Percentiles rank a stretch among this genome's conserved stretches.
Conservation (phyloP, 225 moss, liverwort and hornwort species). For the Physcomitrellopsis africana region DNA sequence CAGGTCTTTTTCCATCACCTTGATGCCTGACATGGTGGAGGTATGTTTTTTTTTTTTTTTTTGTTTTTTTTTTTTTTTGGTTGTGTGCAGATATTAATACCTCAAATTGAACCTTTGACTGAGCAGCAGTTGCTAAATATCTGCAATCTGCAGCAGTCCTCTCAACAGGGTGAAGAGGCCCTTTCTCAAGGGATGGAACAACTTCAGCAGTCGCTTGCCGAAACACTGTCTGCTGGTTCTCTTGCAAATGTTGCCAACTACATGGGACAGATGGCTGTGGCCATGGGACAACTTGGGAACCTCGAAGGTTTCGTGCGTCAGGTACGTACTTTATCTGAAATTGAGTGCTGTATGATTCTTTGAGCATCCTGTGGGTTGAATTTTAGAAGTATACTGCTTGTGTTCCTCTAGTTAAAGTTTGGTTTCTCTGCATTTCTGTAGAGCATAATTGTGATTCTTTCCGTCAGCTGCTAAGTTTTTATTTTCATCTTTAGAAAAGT, state of each 20-base stretch:
- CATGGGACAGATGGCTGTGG: slow-evolving; percentile 99
- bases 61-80: too few species aligned
- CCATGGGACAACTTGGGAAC: slow-evolving; percentile 94
- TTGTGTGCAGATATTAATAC: slow-evolving; percentile 82
- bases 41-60: too few species aligned
- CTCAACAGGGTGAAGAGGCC: slow-evolving; percentile 95
- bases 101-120: slow-evolving; percentile 95
- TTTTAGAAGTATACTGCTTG: not conserved
- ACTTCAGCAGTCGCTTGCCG: slow-evolving; percentile 90
- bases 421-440: too few species aligned
- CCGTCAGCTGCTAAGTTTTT: too few species aligned
- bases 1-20: not conserved
- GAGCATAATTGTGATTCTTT: too few species aligned
- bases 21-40: too few species aligned
- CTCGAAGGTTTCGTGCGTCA: slow-evolving; percentile 94
- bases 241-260: slow-evolving; percentile 95
- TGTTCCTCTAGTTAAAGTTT: too few species aligned
- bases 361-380: not conserved
- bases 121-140: slow-evolving; percentile 92
- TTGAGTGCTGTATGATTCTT: not conserved
- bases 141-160: slow-evolving; percentile 85
- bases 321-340: slow-evolving; percentile 45
- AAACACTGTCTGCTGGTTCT: slow-evolving; percentile 86
- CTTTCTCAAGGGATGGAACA: slow-evolving; percentile 98
- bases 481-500: too few species aligned